phyloP scores from a whole-genome alignment of 306 rosid genomes.

The Trifolium fragiferum region DNA sequence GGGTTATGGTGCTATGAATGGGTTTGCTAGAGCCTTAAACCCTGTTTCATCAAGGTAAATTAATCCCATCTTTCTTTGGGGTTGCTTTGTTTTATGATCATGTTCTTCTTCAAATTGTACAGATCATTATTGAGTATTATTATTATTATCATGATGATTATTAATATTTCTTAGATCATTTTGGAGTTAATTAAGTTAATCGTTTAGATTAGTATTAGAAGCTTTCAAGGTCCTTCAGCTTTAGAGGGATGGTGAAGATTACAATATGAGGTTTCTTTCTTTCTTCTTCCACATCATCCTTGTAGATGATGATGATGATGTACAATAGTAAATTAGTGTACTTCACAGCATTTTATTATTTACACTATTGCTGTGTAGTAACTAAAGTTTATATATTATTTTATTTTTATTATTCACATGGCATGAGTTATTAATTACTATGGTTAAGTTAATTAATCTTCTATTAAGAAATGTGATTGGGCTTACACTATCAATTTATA shows the following conservation, averaged over 20 bases:
- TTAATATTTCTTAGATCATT: slow-evolving; percentile 29
- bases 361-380: slow-evolving; percentile 45
- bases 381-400: slow-evolving; percentile 23
- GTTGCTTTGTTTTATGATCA: neutral
- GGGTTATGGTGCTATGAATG: slow-evolving; percentile 96
- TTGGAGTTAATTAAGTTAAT: slow-evolving; percentile 10
- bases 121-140: slow-evolving; percentile 30
- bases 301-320: slow-evolving; percentile 42
- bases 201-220: slow-evolving; percentile 19
- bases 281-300: slow-evolving; percentile 38
- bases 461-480: neutral
- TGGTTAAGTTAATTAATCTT: neutral
- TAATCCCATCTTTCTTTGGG: neutral
- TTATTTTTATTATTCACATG: neutral
- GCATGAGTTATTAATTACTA: neutral
- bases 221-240: slow-evolving; percentile 24
- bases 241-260: slow-evolving; percentile 45
- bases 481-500: neutral
- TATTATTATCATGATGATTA: neutral
- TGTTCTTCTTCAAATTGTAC: slow-evolving; percentile 43
- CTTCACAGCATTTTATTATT: slow-evolving; percentile 44
- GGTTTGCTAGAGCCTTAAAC: slow-evolving; percentile 91
- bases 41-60: slow-evolving; percentile 92
- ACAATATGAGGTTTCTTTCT: slow-evolving; percentile 20
- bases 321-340: slow-evolving; percentile 35